Evolutionary conservation across 176 grass and related monocot species (phyloP).

Genomic region (Triticum urartu): DNA sequence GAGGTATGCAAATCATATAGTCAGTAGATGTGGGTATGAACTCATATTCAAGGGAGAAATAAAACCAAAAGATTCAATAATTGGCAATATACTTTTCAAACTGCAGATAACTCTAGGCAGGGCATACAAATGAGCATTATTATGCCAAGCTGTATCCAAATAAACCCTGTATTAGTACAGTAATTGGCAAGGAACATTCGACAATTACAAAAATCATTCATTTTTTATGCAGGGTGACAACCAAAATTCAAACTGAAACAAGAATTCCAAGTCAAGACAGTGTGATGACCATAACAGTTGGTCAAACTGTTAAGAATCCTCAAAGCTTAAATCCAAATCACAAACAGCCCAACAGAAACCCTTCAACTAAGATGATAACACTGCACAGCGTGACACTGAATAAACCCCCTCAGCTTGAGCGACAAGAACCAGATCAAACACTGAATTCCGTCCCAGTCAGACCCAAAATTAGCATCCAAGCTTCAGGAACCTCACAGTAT

Average conservation of each 20-base stretch:
- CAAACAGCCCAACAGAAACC: neutral
- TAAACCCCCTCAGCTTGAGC: neutral
- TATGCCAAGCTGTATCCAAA: slow-evolving; percentile 15
- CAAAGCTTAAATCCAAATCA: neutral
- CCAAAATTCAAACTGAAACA: neutral
- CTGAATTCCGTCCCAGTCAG: neutral
- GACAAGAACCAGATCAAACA: slow-evolving; percentile 3
- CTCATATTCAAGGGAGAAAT: neutral
- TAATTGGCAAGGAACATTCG: neutral
- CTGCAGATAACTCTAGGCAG: neutral
- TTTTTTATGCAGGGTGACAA: neutral
- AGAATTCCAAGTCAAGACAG: neutral
- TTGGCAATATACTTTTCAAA: neutral
- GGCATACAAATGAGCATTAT: neutral
- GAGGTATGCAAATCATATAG: neutral
- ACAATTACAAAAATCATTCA: neutral
- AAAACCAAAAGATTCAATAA: neutral
- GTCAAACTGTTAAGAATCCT: neutral
- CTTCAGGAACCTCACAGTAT: neutral
- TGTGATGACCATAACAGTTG: neutral
- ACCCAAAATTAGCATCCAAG: slow-evolving; percentile 1
- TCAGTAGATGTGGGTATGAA: neutral
- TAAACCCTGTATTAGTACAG: neutral
- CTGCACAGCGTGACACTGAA: neutral
- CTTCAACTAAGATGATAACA: neutral